Evolutionary conservation across 1,284 basidiomycete species (phyloP), one percentile per base, ranked within the genome.

Genomic region (Salmacisia buchloeana): DNA sequence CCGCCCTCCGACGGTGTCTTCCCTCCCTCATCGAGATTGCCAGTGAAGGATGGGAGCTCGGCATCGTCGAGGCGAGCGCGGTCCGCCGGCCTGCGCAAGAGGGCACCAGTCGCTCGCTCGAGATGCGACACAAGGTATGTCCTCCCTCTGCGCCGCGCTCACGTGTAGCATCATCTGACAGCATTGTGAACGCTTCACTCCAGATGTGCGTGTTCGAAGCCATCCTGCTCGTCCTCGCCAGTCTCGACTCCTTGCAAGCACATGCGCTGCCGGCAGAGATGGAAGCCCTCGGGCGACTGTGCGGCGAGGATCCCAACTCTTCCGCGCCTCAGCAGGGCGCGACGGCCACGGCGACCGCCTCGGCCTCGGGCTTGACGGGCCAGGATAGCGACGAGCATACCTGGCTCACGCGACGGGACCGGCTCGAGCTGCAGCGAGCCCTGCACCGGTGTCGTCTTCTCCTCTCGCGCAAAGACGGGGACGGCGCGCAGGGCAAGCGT

Each of bases 171-270:
- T 33, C 6, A 18, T 18, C 29, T 31, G 31, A 3, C 9, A 13
- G 3, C 7, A 5, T 49, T 27, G 45, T 25, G 23, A 25, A 49
- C 25, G 10, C 13, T 6, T 9, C 9, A 13, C 7, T n/a, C 23
- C 49, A 54, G 49, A 54, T 33, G 13, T 54, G 49, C 29, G 49
- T 31, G 18, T 54, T 54, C 21, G 49, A 54, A n/a, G 49, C 49
- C 15, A 29, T 54, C 27, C 31, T 54, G 29, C 15, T 54, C 15
- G 21, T 54, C 18, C 4, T 54, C 15, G 25, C 23, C 12, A 33
- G 34, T 33, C 15, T 29, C 13, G 29, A 31, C 10, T 31, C 27
- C 49, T n/a, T 54, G 15, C 49, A 54, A 15, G 49, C 49, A 5
- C 49, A 54, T n/a, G 25, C 49, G 15, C 31, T 54, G 12, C 13